Base-by-base conservation (phyloP, 352 stramenopile genomes). In the Elongisporangium undulatum region DNA sequence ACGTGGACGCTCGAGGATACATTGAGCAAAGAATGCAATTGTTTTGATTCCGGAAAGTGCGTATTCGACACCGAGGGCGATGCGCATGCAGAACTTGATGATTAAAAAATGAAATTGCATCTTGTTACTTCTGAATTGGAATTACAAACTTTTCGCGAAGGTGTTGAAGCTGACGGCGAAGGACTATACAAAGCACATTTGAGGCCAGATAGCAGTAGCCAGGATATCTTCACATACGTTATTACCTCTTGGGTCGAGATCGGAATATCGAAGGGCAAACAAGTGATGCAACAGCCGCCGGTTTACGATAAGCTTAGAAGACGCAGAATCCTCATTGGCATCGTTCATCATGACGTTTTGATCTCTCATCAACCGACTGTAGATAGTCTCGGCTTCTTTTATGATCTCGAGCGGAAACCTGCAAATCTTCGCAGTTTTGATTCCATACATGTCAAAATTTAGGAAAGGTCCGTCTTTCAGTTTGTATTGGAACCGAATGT, bases 341-440 rank as follows among this genome's bases (percentile, higher is more conserved):
- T 61, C 51, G 22, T 61, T 63, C 21, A 62, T 56, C 9, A n/a
- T 53, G 24, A 21, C 15, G 8, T 41, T 41, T 49, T 85, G 61
- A 41, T 71, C 68, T 41, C 68, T 41, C 15, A 23, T 55, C 5
- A 85, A 61, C 4, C 24, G 52, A 15, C 59, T 56, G 49, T 89
- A 91, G 4, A 71, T 77, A 5, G 49, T 38, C 55, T 80, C 65
- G 8, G 86, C 85, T 54, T 89, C 75, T 56, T 72, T 51, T 20
- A 94, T 82, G 12, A 92, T 64, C 60, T 78, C 64, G 23, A 57
- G 39, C 29, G 88, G 88, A 22, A 96, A 66, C 1, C 88, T 86
- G 45, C 85, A 92, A 5, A 79, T 62, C 22, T 77, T 72, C n/a
- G 88, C 88, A 21, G 85, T 89, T 49, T 88, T 82, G 60, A 95